Evolutionary conservation across 2,329 filamentous ascomycete genomes (phyloP).

Genomic region (Pezicula carpinea): DNA sequence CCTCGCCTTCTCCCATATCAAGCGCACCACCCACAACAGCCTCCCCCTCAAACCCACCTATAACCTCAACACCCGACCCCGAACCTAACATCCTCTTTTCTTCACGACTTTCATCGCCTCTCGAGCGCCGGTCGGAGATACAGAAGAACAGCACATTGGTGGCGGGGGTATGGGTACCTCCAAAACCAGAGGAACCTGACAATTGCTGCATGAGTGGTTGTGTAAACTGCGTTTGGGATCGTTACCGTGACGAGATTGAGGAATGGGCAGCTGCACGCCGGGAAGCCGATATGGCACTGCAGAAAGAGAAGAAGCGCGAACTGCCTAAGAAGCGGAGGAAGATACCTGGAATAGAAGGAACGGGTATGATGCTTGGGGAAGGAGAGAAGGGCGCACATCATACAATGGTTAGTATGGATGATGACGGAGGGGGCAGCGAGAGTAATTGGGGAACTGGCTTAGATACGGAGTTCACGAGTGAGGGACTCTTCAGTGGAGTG

Average conservation of each 20-base stretch:
- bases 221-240: slow-evolving; percentile 95
- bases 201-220: slow-evolving; percentile 99
- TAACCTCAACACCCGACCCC: slow-evolving; percentile 5
- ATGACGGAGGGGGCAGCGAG: slow-evolving; percentile 73
- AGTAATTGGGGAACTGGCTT: slow-evolving; percentile 53
- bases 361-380: slow-evolving; percentile 24
- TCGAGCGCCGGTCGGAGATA: slow-evolving; percentile 58
- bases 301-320: slow-evolving; percentile 28
- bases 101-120: slow-evolving; percentile 69
- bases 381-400: slow-evolving; percentile 29
- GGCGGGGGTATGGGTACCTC: slow-evolving; percentile 78
- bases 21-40: slow-evolving; percentile 18
- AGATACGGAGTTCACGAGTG: slow-evolving; percentile 48
- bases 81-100: slow-evolving; percentile 75
- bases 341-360: slow-evolving; percentile 25
- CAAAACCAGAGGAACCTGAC: slow-evolving; percentile 82
- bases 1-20: slow-evolving; percentile 4
- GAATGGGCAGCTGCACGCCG: slow-evolving; percentile 68
- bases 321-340: slow-evolving; percentile 19
- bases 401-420: slow-evolving; percentile 63
- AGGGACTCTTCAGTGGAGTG: slow-evolving; percentile 71
- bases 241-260: slow-evolving; percentile 86
- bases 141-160: slow-evolving; percentile 58
- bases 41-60: slow-evolving; percentile 2
- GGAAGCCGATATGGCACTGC: slow-evolving; percentile 55